A percentile compares a stretch with the other conserved stretches of the same genome.
These are phyloP conservation scores for Tolypocladium endophyticum DNA, from an alignment of 2,329 filamentous ascomycete genomes.

Conservation along the genomic window DNA sequence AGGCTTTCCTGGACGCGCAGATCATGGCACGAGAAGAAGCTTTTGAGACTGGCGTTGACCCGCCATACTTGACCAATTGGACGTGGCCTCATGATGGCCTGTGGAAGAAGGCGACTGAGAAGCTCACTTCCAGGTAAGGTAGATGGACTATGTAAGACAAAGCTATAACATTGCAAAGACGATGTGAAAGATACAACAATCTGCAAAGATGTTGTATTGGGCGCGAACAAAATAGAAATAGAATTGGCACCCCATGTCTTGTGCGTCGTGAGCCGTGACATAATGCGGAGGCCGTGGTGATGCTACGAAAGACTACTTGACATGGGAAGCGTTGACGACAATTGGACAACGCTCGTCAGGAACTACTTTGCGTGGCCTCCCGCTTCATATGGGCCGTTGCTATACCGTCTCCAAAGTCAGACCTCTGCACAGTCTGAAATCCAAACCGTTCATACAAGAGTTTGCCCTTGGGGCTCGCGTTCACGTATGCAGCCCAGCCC, in stretches of 20 bases:
- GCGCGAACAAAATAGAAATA: not conserved
- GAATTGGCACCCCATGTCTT: too few species aligned
- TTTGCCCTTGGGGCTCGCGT: conserved; percentile 14
- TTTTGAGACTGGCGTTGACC: conserved; percentile 62
- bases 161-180: too few species aligned
- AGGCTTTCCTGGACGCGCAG: conserved; percentile 54
- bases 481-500: conserved; percentile 15
- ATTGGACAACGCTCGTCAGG: not conserved
- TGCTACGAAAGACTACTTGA: too few species aligned
- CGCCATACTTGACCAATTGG: conserved; percentile 55
- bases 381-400: conserved; percentile 20
- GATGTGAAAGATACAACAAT: not conserved
- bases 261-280: too few species aligned
- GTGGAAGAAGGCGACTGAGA: conserved; percentile 20
- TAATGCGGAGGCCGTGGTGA: too few species aligned
- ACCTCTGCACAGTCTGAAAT: conserved; percentile 12
- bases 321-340: too few species aligned
- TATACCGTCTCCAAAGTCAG: conserved; percentile 9
- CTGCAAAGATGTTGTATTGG: not conserved
- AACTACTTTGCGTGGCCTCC: conserved; percentile 3
- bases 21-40: conserved; percentile 53
- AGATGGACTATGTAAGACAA: not conserved
- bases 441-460: conserved; percentile 18
- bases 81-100: conserved; percentile 43
- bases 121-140: not conserved